Percentiles rank a stretch among this genome's conserved stretches.
Evolutionary conservation across 441 rosid species (phyloP).

Genomic region (Corymbia calophylla): DNA sequence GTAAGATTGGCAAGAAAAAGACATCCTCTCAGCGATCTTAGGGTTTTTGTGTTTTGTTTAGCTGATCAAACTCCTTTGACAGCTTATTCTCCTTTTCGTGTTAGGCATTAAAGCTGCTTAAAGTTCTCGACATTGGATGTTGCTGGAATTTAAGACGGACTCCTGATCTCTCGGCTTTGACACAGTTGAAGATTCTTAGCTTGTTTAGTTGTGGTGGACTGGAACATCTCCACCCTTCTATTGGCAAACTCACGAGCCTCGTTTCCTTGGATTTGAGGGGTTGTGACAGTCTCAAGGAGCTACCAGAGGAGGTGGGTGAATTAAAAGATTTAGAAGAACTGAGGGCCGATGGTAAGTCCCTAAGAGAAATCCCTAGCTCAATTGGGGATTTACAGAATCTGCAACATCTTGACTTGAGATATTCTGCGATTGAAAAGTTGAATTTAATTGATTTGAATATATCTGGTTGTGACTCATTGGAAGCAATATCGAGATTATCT

Average conservation of each 20-base stretch:
- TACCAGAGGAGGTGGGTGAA: neutral
- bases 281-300: fast-evolving
- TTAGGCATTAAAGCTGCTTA: neutral
- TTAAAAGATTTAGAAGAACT: neutral
- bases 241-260: neutral
- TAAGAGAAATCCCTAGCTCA: neutral
- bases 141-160: fast-evolving
- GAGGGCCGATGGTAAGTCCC: fast-evolving
- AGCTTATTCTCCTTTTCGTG: neutral
- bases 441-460: too few species aligned
- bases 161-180: neutral
- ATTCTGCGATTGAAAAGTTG: too few species aligned
- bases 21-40: too few species aligned
- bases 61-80: neutral
- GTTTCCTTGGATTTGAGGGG: fast-evolving
- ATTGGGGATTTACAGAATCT: neutral
- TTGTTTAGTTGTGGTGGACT: fast-evolving
- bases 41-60: neutral
- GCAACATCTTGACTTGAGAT: neutral
- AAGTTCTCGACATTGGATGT: fast-evolving
- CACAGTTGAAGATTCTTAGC: neutral
- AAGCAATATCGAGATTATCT: too few species aligned
- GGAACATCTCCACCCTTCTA: neutral
- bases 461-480: too few species aligned
- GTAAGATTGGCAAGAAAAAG: neutral